Evolutionary conservation across 495 filamentous ascomycete species (phyloP).

Genomic region (Aspergillus wentii): DNA sequence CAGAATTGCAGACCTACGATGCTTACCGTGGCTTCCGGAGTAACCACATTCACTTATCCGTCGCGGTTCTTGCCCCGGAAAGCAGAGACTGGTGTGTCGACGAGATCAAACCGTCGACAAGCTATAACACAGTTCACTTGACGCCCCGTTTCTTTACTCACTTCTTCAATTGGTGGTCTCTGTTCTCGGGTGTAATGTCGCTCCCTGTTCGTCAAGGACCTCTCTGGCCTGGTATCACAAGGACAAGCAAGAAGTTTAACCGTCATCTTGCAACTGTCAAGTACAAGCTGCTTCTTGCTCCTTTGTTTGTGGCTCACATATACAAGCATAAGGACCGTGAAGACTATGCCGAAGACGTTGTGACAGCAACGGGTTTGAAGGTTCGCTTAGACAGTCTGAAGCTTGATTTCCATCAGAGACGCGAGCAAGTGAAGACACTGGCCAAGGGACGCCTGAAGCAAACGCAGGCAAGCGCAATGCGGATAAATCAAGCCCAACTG

Average conservation of each 20-base stretch:
- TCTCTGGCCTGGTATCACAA: conserved; percentile 86
- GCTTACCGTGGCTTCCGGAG: conserved; percentile 92
- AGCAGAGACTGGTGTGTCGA: conserved; percentile 70
- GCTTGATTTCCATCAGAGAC: conserved; percentile 90
- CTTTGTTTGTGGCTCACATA: conserved; percentile 89
- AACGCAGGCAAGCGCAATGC: conserved; percentile 81
- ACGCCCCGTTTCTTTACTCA: conserved; percentile 95
- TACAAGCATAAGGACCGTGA: conserved; percentile 98
- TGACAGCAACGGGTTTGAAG: conserved; percentile 91
- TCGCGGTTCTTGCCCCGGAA: conserved; percentile 79
- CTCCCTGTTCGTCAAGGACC: conserved; percentile 88
- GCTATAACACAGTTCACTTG: conserved; percentile 93
- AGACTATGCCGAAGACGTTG: conserved; percentile 71
- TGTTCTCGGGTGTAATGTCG: conserved; percentile 93
- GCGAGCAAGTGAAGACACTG: conserved; percentile 82
- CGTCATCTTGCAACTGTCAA: conserved; percentile 95
- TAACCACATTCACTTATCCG: conserved; percentile 89
- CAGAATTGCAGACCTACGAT: conserved; percentile 61
- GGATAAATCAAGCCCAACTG: conserved; percentile 87
- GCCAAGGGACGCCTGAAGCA: conserved; percentile 67
- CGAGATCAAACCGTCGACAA: conserved; percentile 66
- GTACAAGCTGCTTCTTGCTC: conserved; percentile 89
- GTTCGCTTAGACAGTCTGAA: conserved; percentile 92
- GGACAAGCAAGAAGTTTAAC: conserved; percentile 97
- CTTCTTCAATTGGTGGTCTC: conserved; percentile 96